Conservation (phyloP, 2,329 filamentous ascomycete genomes). For the Aspergillus aculeatinus region DNA sequence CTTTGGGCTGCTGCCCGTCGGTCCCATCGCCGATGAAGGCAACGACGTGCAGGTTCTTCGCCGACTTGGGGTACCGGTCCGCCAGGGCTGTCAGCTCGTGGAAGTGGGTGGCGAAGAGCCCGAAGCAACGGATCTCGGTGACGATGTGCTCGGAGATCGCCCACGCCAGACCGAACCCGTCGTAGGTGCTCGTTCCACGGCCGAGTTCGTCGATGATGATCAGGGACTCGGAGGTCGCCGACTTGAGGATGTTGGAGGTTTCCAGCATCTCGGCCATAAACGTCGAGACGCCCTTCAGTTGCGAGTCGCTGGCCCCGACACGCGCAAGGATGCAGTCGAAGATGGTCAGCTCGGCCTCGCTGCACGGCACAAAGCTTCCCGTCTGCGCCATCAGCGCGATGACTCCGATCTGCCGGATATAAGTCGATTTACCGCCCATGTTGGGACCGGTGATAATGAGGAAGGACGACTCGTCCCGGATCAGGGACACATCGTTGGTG, state of each 20-base stretch:
- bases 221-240: conserved; percentile 87
- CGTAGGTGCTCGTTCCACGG: conserved; percentile 94
- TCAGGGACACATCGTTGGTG: conserved; percentile 88
- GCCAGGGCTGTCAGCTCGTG: conserved; percentile 92
- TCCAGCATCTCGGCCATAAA: conserved; percentile 99
- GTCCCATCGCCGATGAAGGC: conserved; percentile 72
- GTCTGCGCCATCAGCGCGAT: conserved; percentile 97
- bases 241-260: conserved; percentile 97
- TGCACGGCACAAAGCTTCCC: conserved; percentile 92
- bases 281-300: conserved; percentile 95
- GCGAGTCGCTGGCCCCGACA: conserved; percentile 92
- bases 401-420: conserved; percentile 95
- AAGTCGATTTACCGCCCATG: conserved; percentile 98
- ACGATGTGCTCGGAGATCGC: conserved; percentile 98
- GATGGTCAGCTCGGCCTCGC: conserved; percentile 86
- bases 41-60: conserved; percentile 91
- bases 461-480: conserved; percentile 78
- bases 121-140: conserved; percentile 89
- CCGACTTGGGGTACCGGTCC: conserved; percentile 75
- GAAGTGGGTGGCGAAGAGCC: conserved; percentile 96
- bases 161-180: conserved; percentile 98
- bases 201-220: conserved; percentile 99
- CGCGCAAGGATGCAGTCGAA: conserved; percentile 96
- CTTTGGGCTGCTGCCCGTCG: conserved; percentile 45
- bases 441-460: conserved; percentile 97